Evolutionary conservation across 225 moss, liverwort and hornwort species (phyloP).

Genomic region (Rhytidiadelphus loreus): DNA sequence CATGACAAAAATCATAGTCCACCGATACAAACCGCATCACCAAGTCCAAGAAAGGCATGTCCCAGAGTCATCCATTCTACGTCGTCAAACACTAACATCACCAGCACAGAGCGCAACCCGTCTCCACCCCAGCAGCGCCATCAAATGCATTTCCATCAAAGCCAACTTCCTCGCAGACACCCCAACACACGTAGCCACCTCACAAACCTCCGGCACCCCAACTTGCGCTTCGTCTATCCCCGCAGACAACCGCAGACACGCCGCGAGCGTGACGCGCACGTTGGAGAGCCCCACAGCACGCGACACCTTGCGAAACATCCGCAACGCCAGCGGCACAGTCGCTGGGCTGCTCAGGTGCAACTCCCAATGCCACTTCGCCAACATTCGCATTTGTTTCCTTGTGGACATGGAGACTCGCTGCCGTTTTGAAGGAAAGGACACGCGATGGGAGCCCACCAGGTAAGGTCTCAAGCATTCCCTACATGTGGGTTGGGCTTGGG

Average conservation of each 20-base stretch:
- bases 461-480: background rate
- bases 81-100: background rate
- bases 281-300: background rate
- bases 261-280: slow-evolving; percentile 20
- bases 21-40: background rate
- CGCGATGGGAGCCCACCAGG: background rate
- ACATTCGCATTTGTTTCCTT: background rate
- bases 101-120: background rate
- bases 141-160: slow-evolving; percentile 18
- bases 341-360: slow-evolving; percentile 31
- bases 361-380: slow-evolving; percentile 45
- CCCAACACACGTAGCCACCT: slow-evolving; percentile 21
- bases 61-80: background rate
- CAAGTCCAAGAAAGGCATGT: background rate
- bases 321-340: slow-evolving; percentile 26
- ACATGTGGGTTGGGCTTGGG: background rate
- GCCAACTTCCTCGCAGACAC: slow-evolving; percentile 20
- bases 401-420: background rate
- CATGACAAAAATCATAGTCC: background rate
- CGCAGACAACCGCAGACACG: slow-evolving; percentile 28
- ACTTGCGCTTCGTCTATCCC: slow-evolving; percentile 33
- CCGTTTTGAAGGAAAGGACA: background rate
- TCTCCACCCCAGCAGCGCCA: slow-evolving; percentile 20
- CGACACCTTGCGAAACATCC: slow-evolving; percentile 9
- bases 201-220: slow-evolving; percentile 11